Evolutionary conservation across 164 flowering plant species (phyloP), one percentile per base, ranked within the genome.

Genomic region (Vitis rotundifolia): DNA sequence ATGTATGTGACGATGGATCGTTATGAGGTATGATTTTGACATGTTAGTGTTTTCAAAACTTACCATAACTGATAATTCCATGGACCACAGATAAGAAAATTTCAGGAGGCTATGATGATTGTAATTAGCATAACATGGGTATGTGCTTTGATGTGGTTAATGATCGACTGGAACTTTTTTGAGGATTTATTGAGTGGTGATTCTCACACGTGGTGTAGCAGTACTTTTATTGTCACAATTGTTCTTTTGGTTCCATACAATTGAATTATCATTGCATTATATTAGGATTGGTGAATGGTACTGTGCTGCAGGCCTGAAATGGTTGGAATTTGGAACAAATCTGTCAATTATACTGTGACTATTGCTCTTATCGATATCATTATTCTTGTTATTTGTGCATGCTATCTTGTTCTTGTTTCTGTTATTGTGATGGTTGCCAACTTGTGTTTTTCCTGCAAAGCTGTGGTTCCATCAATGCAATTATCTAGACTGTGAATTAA

Each of bases 1-100:
- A 95, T 95, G 99, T 79, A 93, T 72, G 99, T 95, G 47, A 95
- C 99, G 0, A 93, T 95, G 99, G 99, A 95, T 73, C 95, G 98
- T 50, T 95, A 95, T 74, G 99, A 95, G 99, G 99, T 95, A 75
- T 18, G 44, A 28, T 44, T 0, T 37, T 37, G 44, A 37, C 19
- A 16, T 5, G n/a, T 65, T 65, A 5, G n/a, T 64, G 28, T 9
- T 64, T 19, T 14, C 26, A 11, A 9, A 13, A 18, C 14, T 19
- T 11, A 11, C 16, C 28, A 12, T 22, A 53, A 29, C 29, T 22
- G 19, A 26, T 37, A 37, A 37, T 37, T 37, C 5, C 44, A 37
- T 37, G 44, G 44, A 3, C 7, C 44, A 3, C 44, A 22, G 26
- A 22, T 22, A 22, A 22, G 2, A 22, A 22, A 22, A 0, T 58